phyloP scores from a whole-genome alignment of 345 rosid genomes.

The Orychophragmus violaceus region DNA sequence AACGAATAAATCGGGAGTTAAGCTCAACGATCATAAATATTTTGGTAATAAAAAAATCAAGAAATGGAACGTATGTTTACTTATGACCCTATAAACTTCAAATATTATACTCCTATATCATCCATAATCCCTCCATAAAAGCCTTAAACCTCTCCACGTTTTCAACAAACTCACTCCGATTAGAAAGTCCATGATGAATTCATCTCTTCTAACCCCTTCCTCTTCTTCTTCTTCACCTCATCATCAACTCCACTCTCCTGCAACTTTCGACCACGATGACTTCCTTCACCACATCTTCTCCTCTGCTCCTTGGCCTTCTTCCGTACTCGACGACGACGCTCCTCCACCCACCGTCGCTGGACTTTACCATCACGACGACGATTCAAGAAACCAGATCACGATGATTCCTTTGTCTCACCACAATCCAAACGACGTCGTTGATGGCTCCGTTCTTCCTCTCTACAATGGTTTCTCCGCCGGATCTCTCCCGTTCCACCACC shows the following conservation, averaged over 20 bases:
- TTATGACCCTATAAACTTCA: neutral
- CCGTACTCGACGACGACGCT: constrained; percentile 11
- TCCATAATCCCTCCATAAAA: constrained; percentile 4
- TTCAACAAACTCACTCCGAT: constrained; percentile 12
- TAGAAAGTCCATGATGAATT: constrained; percentile 12
- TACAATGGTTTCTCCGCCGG: constrained; percentile 57
- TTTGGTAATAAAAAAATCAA: neutral
- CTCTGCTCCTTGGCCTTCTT: constrained; percentile 44
- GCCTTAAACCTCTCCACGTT: constrained; percentile 6
- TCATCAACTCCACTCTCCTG: constrained; percentile 20
- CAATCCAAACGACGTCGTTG: constrained; percentile 31
- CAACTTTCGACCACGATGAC: constrained; percentile 48
- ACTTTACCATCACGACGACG: constrained; percentile 32
- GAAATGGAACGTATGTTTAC: neutral
- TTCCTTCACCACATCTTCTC: constrained; percentile 81
- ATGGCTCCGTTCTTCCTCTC: constrained; percentile 22
- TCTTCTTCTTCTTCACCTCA: constrained; percentile 27
- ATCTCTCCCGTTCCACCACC: constrained; percentile 67
- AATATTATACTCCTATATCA: neutral
- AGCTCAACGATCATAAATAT: neutral
- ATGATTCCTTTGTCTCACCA: constrained; percentile 26
- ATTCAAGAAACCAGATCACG: constrained; percentile 57
- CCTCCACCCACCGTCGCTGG: constrained; percentile 14
- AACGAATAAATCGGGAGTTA: neutral
- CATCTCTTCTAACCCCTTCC: constrained; percentile 18